phyloP scores from a whole-genome alignment of 2,329 filamentous ascomycete species.

The Monosporascus sp. region DNA sequence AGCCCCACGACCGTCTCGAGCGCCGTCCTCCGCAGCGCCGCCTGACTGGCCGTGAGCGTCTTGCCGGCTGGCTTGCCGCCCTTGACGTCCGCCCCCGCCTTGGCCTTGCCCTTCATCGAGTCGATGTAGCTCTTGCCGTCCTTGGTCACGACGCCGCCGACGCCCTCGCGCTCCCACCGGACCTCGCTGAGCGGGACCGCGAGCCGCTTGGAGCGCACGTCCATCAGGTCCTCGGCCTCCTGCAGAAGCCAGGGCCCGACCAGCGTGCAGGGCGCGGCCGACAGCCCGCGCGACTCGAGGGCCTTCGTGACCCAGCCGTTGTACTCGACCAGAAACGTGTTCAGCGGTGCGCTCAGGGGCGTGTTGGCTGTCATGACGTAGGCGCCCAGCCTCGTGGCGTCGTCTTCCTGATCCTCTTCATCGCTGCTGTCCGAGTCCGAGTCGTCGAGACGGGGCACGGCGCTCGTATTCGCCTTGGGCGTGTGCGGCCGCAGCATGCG shows the following conservation, averaged over 20 bases:
- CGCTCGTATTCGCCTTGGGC: slow-evolving; percentile 32
- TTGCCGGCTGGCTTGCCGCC: slow-evolving; percentile 36
- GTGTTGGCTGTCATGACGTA: slow-evolving; percentile 81
- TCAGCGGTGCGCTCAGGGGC: slow-evolving; percentile 73
- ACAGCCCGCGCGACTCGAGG: slow-evolving; percentile 65
- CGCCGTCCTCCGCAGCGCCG: slow-evolving; percentile 72
- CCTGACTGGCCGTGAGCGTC: slow-evolving; percentile 61
- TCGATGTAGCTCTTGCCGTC: slow-evolving; percentile 57
- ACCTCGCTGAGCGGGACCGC: slow-evolving; percentile 84
- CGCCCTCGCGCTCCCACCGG: slow-evolving; percentile 78
- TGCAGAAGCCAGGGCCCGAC: slow-evolving; percentile 75
- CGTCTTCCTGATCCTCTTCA: slow-evolving; percentile 53
- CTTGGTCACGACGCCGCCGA: slow-evolving; percentile 57
- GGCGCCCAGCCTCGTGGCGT: slow-evolving; percentile 66
- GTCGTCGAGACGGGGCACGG: slow-evolving; percentile 17
- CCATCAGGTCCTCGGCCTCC: slow-evolving; percentile 66
- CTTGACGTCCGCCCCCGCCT: slow-evolving; percentile 24
- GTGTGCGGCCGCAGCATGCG: slow-evolving; percentile 79
- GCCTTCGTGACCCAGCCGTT: slow-evolving; percentile 77
- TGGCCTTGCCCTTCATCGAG: slow-evolving; percentile 43
- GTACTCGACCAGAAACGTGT: slow-evolving; percentile 76
- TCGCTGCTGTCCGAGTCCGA: slow-evolving; percentile 25
- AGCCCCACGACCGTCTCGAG: slow-evolving; percentile 74
- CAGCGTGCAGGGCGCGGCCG: slow-evolving; percentile 70
- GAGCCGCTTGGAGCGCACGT: slow-evolving; percentile 68